Evolutionary conservation across 1,284 basidiomycete genomes (phyloP), one percentile per base, ranked within the genome.

Genomic region (Leccinum colubrinum): DNA sequence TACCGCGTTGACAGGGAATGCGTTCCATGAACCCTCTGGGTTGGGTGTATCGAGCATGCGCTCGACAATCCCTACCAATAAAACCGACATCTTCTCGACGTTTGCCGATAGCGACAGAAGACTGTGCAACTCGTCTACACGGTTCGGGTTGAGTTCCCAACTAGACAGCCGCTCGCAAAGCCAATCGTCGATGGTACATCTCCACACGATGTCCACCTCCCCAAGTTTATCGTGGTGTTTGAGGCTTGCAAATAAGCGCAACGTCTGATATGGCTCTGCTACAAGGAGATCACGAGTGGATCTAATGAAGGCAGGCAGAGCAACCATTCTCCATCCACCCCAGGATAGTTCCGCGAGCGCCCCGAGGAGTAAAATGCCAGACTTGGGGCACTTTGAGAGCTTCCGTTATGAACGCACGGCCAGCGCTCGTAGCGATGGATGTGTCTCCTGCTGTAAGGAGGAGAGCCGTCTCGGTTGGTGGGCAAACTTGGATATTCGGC

Each of bases 301-400:
- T 67, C 84, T 84, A 25, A 85, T 67, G 22, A 91, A 70, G 15
- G 80, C 73, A 1, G 89, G 86, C 2, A 86, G 70, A 22, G 83
- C 86, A 25, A 91, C 72, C 41, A 85, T 76, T 67, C 84, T 89
- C 88, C 90, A 91, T 2, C 88, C 90, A 37, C 83, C 84, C 88
- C 90, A 93, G 1, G 78, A 80, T 8, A 87, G 71, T 56, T 88
- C 86, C 1, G 84, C 80, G 7, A 92, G 79, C 3, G 81, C 76
- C 2, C 85, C 86, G 33, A 83, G 80, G 11, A 92, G 73, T 41
- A 80, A 79, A 14, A 86, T 67, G 0, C 81, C 83, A 64, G 88
- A 85, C 4, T 55, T 14, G 33, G 33, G 72, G 57, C 64, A 70
- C 59, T 62, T 71, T 61, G 77, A 76, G 81, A 11, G 78, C 70